Percentiles rank a stretch among this genome's conserved stretches.
phyloP scores from a whole-genome alignment of 306 rosid species.

The Acacia melanoxylon region DNA sequence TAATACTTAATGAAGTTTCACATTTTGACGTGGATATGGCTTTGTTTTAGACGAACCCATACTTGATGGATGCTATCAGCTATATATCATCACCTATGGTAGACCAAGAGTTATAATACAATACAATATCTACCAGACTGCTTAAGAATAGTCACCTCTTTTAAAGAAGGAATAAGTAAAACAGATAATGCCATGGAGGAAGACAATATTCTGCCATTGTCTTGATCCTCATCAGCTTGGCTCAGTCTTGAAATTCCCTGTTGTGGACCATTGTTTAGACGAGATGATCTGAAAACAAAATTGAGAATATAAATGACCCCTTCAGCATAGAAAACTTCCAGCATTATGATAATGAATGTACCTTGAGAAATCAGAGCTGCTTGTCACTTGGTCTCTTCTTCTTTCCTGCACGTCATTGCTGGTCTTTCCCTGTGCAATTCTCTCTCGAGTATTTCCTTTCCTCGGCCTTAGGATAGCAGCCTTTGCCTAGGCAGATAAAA shows the following conservation, averaged over 20 bases:
- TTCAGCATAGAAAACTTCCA: constrained; percentile 32
- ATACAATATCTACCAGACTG: neutral
- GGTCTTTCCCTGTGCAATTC: constrained; percentile 51
- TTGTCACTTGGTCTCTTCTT: constrained; percentile 59
- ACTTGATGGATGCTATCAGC: neutral
- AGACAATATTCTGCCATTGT: constrained; percentile 51
- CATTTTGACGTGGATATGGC: neutral
- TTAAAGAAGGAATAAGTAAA: constrained; percentile 83
- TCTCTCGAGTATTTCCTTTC: constrained; percentile 63
- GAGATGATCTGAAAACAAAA: constrained; percentile 53
- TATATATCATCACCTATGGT: constrained; percentile 9
- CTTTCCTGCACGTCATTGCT: constrained; percentile 54
- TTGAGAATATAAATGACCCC: neutral
- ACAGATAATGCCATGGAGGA: constrained; percentile 71
- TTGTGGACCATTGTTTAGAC: constrained; percentile 54
- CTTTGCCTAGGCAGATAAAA: constrained; percentile 62
- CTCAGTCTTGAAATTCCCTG: constrained; percentile 57
- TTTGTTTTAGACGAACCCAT: neutral
- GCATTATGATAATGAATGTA: constrained; percentile 38
- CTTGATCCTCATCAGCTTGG: constrained; percentile 61
- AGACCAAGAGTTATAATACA: neutral
- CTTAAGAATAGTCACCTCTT: constrained; percentile 68
- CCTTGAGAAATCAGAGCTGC: constrained; percentile 86
- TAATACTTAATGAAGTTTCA: neutral
- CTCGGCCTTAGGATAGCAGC: constrained; percentile 78